These are phyloP conservation scores for Pichia thaimueangensis DNA, from an alignment of 805 yeast genomes.

Conservation along the genomic window DNA sequence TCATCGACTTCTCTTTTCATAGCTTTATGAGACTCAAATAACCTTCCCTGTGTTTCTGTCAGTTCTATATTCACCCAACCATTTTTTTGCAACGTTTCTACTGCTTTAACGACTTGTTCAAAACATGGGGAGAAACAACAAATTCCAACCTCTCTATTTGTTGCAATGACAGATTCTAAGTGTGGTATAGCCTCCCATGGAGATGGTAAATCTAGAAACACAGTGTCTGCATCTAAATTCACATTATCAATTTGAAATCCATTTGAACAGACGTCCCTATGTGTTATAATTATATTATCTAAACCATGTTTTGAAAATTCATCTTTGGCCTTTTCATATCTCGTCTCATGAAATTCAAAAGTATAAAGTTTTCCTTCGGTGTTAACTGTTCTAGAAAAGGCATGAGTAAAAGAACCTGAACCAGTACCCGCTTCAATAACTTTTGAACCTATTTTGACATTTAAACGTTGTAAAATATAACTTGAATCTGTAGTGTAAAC, in stretches of 20 bases:
- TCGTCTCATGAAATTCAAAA: conserved; percentile 84
- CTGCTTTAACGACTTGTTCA: conserved; percentile 89
- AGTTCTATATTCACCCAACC: conserved; percentile 88
- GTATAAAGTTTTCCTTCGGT: conserved; percentile 62
- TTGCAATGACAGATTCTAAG: conserved; percentile 51
- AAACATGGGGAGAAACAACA: conserved; percentile 98
- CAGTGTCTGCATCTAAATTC: conserved; percentile 55
- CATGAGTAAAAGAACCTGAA: conserved; percentile 91
- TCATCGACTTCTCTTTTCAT: conserved; percentile 81
- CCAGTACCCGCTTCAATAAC: conserved; percentile 99
- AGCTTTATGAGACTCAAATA: conserved; percentile 82
- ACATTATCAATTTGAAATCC: conserved; percentile 59
- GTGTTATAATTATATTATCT: conserved; percentile 57
- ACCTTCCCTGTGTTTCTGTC: conserved; percentile 81
- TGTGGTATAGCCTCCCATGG: conserved; percentile 95
- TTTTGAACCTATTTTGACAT: conserved; percentile 63
- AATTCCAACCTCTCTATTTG: conserved; percentile 50
- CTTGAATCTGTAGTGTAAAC: conserved; percentile 95
- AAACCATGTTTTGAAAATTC: conserved; percentile 77
- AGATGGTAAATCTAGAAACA: conserved; percentile 89
- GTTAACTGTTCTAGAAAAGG: conserved; percentile 75
- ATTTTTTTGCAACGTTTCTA: conserved; percentile 59
- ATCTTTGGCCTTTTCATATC: conserved; percentile 68
- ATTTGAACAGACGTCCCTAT: conserved; percentile 84
- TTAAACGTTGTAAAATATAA: conserved; percentile 77